These are phyloP conservation scores for Penstemon davidsonii DNA, from an alignment of 257 asterid genomes.

Conservation along the genomic window DNA sequence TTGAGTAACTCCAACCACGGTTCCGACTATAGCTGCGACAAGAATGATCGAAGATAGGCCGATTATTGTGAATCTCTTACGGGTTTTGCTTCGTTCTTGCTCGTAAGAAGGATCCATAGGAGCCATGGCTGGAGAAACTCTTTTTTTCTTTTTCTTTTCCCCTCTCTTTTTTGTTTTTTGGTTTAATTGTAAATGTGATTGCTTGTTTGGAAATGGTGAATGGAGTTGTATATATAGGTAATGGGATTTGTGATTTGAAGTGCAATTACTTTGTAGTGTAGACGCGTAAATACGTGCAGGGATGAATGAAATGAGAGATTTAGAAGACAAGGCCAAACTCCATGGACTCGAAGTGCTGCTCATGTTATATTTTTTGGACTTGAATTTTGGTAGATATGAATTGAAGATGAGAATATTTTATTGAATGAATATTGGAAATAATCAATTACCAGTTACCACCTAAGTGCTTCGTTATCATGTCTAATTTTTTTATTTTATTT, in stretches of 20 bases:
- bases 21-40: conserved; percentile 48
- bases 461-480: too few species aligned
- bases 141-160: not conserved
- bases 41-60: conserved; percentile 52
- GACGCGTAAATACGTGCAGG: too few species aligned
- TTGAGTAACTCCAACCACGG: conserved; percentile 52
- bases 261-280: too few species aligned
- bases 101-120: conserved; percentile 52
- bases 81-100: conserved; percentile 53
- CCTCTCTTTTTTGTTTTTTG: not conserved
- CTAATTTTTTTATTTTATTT: too few species aligned
- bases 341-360: too few species aligned
- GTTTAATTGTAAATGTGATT: not conserved
- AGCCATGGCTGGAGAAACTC: conserved; percentile 34
- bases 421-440: too few species aligned
- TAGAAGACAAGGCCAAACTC: too few species aligned
- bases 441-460: too few species aligned
- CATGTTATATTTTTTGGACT: too few species aligned
- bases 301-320: too few species aligned
- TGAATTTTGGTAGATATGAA: too few species aligned
- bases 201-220: conserved; percentile 23
- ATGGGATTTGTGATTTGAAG: not conserved
- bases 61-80: conserved; percentile 52
- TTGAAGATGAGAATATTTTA: too few species aligned
- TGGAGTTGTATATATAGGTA: conserved; percentile 17